A percentile compares a stretch with the other conserved stretches of the same genome.
Conservation (phyloP, 2,329 filamentous ascomycete genomes). For the Aspergillus bombycis region DNA sequence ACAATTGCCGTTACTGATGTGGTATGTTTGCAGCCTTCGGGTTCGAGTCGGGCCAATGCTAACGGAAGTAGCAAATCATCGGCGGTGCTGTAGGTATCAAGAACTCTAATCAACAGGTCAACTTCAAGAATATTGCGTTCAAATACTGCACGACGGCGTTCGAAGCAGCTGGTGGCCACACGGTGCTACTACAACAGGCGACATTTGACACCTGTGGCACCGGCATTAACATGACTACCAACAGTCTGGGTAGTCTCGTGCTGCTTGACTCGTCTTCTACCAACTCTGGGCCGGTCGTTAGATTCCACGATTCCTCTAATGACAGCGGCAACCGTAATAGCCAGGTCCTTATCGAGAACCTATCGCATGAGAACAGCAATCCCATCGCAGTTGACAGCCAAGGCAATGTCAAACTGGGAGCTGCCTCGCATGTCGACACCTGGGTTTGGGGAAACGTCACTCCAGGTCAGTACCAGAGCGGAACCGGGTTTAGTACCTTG, state of each 20-base stretch:
- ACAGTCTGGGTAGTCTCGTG: conserved; percentile 30
- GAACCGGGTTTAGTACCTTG: conserved; percentile 34
- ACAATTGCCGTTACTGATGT: conserved; percentile 33
- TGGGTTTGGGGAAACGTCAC: conserved; percentile 40
- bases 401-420: conserved; percentile 23
- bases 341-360: conserved; percentile 33
- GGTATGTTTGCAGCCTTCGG: conserved; percentile 15
- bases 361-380: conserved; percentile 25
- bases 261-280: conserved; percentile 32
- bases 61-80: conserved; percentile 22
- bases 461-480: conserved; percentile 32
- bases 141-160: conserved; percentile 61
- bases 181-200: conserved; percentile 30
- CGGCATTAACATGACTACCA: conserved; percentile 33
- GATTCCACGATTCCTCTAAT: conserved; percentile 32
- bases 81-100: conserved; percentile 34
- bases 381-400: conserved; percentile 33
- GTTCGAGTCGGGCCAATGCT: background rate
- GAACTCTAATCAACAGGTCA: conserved; percentile 36
- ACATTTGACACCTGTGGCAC: conserved; percentile 31
- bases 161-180: conserved; percentile 36
- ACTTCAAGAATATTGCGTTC: conserved; percentile 57
- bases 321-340: conserved; percentile 31
- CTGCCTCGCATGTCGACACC: conserved; percentile 28
- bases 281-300: conserved; percentile 29